phyloP scores from a whole-genome alignment of 2,329 filamentous ascomycete species.

The Acarospora socialis region DNA sequence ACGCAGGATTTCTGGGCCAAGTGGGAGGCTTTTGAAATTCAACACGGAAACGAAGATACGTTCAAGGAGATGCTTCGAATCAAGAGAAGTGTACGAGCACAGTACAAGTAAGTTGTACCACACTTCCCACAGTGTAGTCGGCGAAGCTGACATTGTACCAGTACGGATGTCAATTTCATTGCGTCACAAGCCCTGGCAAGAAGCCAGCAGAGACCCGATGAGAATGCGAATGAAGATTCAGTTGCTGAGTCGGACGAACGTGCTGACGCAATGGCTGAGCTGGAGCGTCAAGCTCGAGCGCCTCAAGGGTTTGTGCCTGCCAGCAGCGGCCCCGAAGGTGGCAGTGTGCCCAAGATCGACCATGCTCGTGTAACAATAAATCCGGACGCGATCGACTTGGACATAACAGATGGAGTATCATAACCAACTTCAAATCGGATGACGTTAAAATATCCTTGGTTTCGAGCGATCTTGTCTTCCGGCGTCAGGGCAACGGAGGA shows the following conservation, averaged over 20 bases:
- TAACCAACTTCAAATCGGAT: no score
- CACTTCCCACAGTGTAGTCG: background rate
- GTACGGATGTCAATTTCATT: constrained; percentile 95
- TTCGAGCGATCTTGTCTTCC: no score
- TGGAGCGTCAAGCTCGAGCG: constrained; percentile 78
- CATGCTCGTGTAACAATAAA: constrained; percentile 44
- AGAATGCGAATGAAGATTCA: constrained; percentile 28
- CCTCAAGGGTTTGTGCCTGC: constrained; percentile 85
- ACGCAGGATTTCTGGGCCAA: constrained; percentile 86
- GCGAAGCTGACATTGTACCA: constrained; percentile 26
- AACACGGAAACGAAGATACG: constrained; percentile 97
- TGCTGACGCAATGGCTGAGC: constrained; percentile 72
- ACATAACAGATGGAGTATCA: constrained; percentile 69
- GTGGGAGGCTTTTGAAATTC: constrained; percentile 95
- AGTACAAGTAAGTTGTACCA: constrained; percentile 59
- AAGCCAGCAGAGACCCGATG: constrained; percentile 47
- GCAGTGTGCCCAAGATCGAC: constrained; percentile 34
- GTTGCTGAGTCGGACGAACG: constrained; percentile 33
- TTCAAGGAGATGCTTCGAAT: constrained; percentile 99
- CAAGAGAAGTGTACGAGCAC: constrained; percentile 91
- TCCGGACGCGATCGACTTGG: constrained; percentile 73
- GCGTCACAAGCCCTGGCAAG: constrained; percentile 86
- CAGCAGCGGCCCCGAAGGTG: constrained; percentile 56
- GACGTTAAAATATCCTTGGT: no score
- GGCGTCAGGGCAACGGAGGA: no score